Conservation (phyloP, 495 filamentous ascomycete species). For the Podospora tetraspora region DNA sequence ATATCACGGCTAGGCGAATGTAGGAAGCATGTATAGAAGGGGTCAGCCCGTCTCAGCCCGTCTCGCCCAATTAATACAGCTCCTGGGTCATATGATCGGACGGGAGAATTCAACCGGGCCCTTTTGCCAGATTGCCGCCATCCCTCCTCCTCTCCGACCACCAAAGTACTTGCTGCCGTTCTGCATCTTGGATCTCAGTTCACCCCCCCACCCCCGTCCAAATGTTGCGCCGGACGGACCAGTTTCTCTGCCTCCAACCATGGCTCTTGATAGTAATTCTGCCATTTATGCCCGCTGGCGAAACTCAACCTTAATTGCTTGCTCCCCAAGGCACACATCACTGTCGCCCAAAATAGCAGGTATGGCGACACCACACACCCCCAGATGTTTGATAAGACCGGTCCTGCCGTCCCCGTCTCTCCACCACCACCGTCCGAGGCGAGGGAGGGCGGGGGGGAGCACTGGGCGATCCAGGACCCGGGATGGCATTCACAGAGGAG, state of each 20-base stretch:
- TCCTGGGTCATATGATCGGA: conserved; percentile 46
- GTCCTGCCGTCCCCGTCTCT: conserved; percentile 7
- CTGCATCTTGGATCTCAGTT: conserved; percentile 22
- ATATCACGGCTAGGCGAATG: not conserved
- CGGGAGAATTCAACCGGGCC: conserved; percentile 37
- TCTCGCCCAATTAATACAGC: conserved; percentile 28
- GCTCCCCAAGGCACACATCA: conserved; percentile 10
- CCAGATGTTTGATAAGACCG: conserved; percentile 23
- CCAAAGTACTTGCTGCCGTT: not conserved
- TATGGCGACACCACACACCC: conserved; percentile 13
- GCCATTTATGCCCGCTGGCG: conserved; percentile 11
- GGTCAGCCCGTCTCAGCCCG: not conserved
- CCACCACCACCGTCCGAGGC: not conserved
- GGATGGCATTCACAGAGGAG: not conserved
- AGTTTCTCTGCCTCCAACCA: not conserved
- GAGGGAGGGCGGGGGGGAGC: conserved; percentile 1
- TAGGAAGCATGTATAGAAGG: not conserved
- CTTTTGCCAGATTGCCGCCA: conserved; percentile 38
- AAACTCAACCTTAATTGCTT: conserved; percentile 10
- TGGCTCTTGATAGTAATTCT: conserved; percentile 7
- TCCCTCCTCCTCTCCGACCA: not conserved
- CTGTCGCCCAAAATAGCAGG: conserved; percentile 13
- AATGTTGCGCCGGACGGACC: not conserved
- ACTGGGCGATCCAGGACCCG: not conserved
- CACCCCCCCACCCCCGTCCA: not conserved